These are phyloP conservation scores for Persicaria maculosa DNA, from an alignment of 148 eudicot species.

Conservation along the genomic window DNA sequence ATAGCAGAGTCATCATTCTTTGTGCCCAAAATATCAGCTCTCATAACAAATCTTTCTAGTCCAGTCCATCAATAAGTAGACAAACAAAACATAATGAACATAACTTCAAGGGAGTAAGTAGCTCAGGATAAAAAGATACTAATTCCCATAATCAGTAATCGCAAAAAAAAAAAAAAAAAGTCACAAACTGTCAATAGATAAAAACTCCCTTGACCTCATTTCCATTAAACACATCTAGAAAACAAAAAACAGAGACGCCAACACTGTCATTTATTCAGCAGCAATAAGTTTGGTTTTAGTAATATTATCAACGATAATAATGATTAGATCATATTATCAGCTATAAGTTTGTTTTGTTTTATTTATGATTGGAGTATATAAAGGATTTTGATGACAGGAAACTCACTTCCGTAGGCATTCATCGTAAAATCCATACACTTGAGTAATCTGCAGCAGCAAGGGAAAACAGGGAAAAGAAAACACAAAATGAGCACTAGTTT, in stretches of 20 bases:
- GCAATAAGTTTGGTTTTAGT: not conserved
- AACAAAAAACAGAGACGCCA: not conserved
- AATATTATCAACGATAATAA: no score
- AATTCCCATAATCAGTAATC: not conserved
- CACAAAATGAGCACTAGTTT: not conserved
- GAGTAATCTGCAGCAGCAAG: slow-evolving; percentile 72
- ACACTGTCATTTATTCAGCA: not conserved
- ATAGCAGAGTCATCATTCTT: no score
- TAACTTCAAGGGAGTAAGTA: not conserved
- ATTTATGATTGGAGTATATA: not conserved
- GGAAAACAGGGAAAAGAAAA: slow-evolving; percentile 1
- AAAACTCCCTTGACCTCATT: not conserved
- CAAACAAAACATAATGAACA: not conserved
- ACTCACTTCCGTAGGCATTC: slow-evolving; percentile 99
- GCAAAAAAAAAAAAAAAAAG: not conserved
- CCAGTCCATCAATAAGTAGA: not conserved
- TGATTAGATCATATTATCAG: no score
- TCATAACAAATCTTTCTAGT: not conserved
- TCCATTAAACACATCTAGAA: not conserved
- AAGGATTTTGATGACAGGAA: slow-evolving; percentile 5
- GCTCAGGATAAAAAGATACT: not conserved
- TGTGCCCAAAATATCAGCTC: not conserved
- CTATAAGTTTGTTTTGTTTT: not conserved
- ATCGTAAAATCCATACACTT: slow-evolving; percentile 97
- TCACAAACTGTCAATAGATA: not conserved